Base-by-base conservation (phyloP, 2,329 filamentous ascomycete genomes). In the Aureobasidium sp. region DNA sequence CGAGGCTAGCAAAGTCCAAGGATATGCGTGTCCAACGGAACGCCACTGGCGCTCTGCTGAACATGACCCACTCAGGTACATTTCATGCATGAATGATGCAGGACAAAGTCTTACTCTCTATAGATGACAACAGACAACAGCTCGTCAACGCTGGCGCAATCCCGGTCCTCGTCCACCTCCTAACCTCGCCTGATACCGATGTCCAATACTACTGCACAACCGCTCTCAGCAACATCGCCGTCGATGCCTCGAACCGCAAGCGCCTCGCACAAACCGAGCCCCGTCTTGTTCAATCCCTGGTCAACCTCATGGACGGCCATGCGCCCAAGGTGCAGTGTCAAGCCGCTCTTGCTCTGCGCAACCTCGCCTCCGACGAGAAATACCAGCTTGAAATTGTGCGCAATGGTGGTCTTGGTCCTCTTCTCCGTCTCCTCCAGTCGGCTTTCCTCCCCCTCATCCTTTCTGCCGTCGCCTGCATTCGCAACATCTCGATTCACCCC, bases 121-220 rank as follows among this genome's bases (percentile, higher is more conserved):
- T 73, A 94, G 94, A 97, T 74, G 94, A 99, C 76, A 99, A 99
- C 75, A 87, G 94, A 68, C 91, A 97, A 76, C 92, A 99, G 75
- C 87, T 99, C 31, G 94, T 99, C 67, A 95, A 95, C 68, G 94
- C 94, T 49, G 93, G 93, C 66, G 94, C 94, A n/a, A 97, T 99
- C 67, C 94, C 94, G 5, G 93, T 99, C 9, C 86, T 99, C 29
- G 94, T 99, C 44, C 91, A 97, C 72, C 86, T 99, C 27, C 86
- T 99, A 49, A 91, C 90, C 9, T 97, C 94, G 29, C 80, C 88
- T 63, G 94, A 99, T 71, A 92, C 97, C 67, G 94, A 99, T 72
- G 94, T 99, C 36, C 94, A 99, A 78, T 99, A 99, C 77, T 99
- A 99, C 78, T 99, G 94, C 79, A 99, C 94, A 20, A 99, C 94